These are phyloP conservation scores for Phytophthora pseudosyringae DNA, from an alignment of 352 stramenopile genomes.

Conservation along the genomic window DNA sequence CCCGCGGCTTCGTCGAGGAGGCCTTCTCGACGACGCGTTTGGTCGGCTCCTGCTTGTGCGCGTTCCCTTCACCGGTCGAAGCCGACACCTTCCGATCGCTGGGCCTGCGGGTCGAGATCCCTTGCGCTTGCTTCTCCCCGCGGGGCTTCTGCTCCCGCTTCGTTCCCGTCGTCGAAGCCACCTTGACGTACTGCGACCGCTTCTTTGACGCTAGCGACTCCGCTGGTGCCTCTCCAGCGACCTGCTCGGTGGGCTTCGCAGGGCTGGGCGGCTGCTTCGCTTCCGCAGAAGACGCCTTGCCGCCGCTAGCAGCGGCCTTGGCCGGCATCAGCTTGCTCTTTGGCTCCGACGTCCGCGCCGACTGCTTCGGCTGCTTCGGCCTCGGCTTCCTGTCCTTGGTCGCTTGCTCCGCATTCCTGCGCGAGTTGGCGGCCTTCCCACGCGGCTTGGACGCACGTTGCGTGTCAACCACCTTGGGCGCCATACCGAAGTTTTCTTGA, in stretches of 20 bases:
- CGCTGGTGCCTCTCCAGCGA: slow-evolving; percentile 27
- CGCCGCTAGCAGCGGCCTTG: slow-evolving; percentile 1
- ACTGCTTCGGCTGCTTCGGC: slow-evolving; percentile 14
- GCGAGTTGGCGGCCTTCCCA: slow-evolving; percentile 2
- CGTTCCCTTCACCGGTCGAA: neutral
- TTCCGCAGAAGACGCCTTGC: neutral
- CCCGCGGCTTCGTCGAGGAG: neutral
- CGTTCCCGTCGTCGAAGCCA: neutral
- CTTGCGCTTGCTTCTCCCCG: slow-evolving; percentile 5
- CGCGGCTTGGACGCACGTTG: slow-evolving; percentile 14
- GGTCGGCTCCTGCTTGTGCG: slow-evolving; percentile 8
- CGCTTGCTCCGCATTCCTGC: neutral
- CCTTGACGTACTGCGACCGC: slow-evolving; percentile 11
- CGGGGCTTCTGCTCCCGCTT: slow-evolving; percentile 13
- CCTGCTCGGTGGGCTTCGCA: slow-evolving; percentile 20
- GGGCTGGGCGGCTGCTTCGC: neutral
- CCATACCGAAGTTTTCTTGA: slow-evolving; percentile 10
- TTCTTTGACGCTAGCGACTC: slow-evolving; percentile 24
- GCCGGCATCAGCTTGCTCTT: slow-evolving; percentile 13
- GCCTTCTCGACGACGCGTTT: slow-evolving; percentile 10
- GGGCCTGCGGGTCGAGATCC: neutral
- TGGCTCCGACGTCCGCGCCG: neutral
- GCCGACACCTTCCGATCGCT: slow-evolving; percentile 12
- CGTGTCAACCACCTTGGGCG: slow-evolving; percentile 3
- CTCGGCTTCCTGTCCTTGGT: slow-evolving; percentile 20